Conservation (phyloP, 257 asterid species). For the Solanum lignicaule region DNA sequence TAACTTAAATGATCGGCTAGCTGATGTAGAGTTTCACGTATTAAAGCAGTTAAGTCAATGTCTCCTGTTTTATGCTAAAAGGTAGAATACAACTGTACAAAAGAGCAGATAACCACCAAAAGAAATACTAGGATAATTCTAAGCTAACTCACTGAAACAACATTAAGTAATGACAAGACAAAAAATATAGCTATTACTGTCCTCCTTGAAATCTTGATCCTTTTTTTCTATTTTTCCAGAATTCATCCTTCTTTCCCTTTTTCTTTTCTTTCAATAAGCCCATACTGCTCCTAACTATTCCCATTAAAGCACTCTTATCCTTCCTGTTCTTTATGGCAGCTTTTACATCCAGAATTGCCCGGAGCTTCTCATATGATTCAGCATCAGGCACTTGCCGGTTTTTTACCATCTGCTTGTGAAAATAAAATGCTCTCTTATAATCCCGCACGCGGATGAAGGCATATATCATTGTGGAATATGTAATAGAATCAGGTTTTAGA, state of each 20-base stretch:
- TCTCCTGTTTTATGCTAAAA: background rate
- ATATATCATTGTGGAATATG: constrained; percentile 85
- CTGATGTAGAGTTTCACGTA: background rate
- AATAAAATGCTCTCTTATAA: constrained; percentile 82
- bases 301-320: constrained; percentile 85
- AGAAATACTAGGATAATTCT: background rate
- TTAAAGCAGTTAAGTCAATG: background rate
- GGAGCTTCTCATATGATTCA: constrained; percentile 64
- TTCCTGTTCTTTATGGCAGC: constrained; percentile 64
- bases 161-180: constrained; percentile 5
- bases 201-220: constrained; percentile 17
- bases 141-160: background rate
- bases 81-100: background rate
- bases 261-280: constrained; percentile 62
- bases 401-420: constrained; percentile 84
- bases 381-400: constrained; percentile 75
- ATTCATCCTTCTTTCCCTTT: constrained; percentile 77
- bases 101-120: background rate
- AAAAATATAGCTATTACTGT: background rate
- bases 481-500: constrained; percentile 75
- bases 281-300: constrained; percentile 64
- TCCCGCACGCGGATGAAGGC: constrained; percentile 86
- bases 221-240: constrained; percentile 64
- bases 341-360: constrained; percentile 67
- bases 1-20: background rate